Conservation (phyloP, 495 filamentous ascomycete species). For the Chaetomium tenue region DNA sequence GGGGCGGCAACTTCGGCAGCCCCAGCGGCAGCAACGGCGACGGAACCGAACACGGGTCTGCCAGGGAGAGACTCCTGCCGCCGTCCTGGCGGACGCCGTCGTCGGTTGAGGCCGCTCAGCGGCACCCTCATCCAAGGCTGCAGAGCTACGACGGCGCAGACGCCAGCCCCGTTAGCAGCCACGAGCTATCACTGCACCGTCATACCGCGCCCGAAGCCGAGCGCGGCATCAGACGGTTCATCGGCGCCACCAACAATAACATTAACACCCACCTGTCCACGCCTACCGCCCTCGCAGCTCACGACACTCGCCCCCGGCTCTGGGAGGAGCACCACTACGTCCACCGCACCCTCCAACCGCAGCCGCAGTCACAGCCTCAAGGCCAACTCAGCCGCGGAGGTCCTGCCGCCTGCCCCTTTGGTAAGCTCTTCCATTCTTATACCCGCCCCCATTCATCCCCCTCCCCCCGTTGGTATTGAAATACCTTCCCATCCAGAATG, state of each 20-base stretch:
- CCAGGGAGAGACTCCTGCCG: not conserved
- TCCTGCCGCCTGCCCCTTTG: conserved; percentile 6
- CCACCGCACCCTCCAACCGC: not conserved
- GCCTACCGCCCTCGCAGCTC: too few relatives aligned
- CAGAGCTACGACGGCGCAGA: conserved; percentile 5
- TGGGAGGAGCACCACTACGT: conserved; percentile 10
- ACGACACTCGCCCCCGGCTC: not conserved
- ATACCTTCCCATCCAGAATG: not conserved
- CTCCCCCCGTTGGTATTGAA: not conserved
- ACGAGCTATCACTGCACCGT: not conserved
- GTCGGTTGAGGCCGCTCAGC: not conserved
- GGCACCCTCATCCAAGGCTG: not conserved
- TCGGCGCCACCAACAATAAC: not conserved
- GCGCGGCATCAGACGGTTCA: not conserved
- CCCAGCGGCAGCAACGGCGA: not conserved
- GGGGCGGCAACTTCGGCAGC: not conserved
- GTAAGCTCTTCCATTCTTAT: not conserved
- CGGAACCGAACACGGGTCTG: not conserved
- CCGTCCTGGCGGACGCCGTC: conserved; percentile 6
- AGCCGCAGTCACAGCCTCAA: not conserved
- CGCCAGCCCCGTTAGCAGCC: not conserved
- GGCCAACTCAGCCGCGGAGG: not conserved
- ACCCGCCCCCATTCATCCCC: not conserved
- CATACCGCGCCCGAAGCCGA: not conserved
- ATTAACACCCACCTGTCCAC: not conserved